Evolutionary conservation across 768 basidiomycete genomes (phyloP), one percentile per base, ranked within the genome.

Genomic region (Collybia mongolica): DNA sequence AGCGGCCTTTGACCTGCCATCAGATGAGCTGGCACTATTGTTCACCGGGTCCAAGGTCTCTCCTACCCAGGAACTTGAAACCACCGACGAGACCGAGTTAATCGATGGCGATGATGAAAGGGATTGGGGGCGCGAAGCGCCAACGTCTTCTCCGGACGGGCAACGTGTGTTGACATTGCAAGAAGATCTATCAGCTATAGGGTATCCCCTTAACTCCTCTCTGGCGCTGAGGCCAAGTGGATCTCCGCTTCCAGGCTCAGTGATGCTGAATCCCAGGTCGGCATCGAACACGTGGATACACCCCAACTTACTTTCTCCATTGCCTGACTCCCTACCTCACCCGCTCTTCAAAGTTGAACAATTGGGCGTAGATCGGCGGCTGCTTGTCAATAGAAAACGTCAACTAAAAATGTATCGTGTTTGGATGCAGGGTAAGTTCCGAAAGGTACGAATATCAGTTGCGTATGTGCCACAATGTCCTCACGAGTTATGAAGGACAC

Each of bases 371-470:
- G 97, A 99, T 71, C 75, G 94, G 6, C 78, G 97, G 38, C 69
- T 99, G 49, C 75, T 98, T 39, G 86, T 99, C 46, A 99, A 99
- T 62, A 78, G 97, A 40, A 98, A 97, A 70, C 76, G 91, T 51
- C 89, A 94, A 69, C 70, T 97, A 44, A 96, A 96, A 68, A 99
- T 99, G 97, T 98, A 96, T 65, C 76, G 97, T 40, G 88, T 94
- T 0, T 96, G 93, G 93, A 83, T 94, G 84, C 93, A 95, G 67
- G 90, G 82, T 0, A 88, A 86, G 62, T 93, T 93, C 61, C 72
- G 74, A 51, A 90, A 86, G 64, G 35, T 75, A 23, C 39, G 39
- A 39, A 26, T 32, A 32, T 14, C 14, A 14, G 32, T 5, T 35
- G 39, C 45, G 38, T 32, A 32, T 32, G 32, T 12, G 32, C 11